A percentile compares a stretch with the other conserved stretches of the same genome.
phyloP scores from a whole-genome alignment of 768 basidiomycete genomes.

The Lentinula aciculospora region DNA sequence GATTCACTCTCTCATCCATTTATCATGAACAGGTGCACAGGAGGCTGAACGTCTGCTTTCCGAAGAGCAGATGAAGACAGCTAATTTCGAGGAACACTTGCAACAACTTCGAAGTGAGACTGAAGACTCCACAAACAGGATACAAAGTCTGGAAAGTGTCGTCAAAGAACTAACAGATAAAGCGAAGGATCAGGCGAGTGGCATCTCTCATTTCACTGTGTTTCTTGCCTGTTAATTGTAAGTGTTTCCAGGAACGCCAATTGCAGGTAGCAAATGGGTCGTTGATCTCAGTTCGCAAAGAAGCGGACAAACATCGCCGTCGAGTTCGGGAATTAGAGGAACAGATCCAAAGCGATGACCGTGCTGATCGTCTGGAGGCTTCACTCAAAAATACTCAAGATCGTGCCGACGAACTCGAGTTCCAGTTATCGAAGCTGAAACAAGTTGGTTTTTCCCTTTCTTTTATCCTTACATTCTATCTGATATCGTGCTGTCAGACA shows the following conservation, averaged over 20 bases:
- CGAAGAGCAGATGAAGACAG: constrained; percentile 34
- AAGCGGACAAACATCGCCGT: constrained; percentile 49
- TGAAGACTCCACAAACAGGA: constrained; percentile 27
- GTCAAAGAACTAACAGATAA: constrained; percentile 52
- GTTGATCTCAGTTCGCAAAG: constrained; percentile 44
- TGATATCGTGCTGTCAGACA: constrained; percentile 29
- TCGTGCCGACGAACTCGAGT: constrained; percentile 78
- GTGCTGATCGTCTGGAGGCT: constrained; percentile 65
- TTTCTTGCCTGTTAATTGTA: constrained; percentile 11
- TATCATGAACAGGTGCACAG: constrained; percentile 33
- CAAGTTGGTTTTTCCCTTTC: constrained; percentile 42
- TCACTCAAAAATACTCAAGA: constrained; percentile 77
- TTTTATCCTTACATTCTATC: not conserved
- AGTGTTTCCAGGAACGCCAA: constrained; percentile 59
- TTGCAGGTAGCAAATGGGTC: constrained; percentile 57
- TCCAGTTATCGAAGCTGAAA: constrained; percentile 72
- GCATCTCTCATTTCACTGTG: not conserved
- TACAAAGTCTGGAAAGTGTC: constrained; percentile 37
- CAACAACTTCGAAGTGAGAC: constrained; percentile 36
- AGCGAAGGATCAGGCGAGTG: constrained; percentile 46
- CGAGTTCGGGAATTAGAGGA: constrained; percentile 71
- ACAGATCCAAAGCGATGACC: constrained; percentile 79
- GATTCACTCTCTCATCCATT: not conserved
- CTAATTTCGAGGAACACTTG: constrained; percentile 35
- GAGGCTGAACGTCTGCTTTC: constrained; percentile 34